A percentile compares a stretch with the other conserved stretches of the same genome.
phyloP scores from a whole-genome alignment of 2,329 filamentous ascomycete genomes.

The Calonectria pseudoturangicola region DNA sequence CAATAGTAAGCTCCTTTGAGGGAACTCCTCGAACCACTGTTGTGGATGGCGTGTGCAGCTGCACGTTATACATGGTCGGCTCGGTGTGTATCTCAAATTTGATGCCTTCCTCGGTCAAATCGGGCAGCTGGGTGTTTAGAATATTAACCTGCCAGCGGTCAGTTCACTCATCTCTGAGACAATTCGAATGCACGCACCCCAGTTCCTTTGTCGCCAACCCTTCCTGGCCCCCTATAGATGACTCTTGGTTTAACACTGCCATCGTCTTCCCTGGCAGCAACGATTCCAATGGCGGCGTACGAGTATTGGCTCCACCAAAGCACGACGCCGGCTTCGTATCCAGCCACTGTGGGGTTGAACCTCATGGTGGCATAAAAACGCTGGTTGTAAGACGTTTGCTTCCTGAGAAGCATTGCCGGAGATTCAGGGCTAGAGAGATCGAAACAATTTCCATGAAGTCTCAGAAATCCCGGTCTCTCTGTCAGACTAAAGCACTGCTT shows the following conservation, averaged over 20 bases:
- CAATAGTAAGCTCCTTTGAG: slow-evolving; percentile 36
- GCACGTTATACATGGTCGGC: background rate
- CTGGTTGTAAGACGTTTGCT: slow-evolving; percentile 68
- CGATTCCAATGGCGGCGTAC: slow-evolving; percentile 55
- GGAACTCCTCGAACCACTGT: background rate
- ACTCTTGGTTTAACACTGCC: slow-evolving; percentile 25
- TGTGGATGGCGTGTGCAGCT: background rate
- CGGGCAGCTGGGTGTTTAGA: background rate
- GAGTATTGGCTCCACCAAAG: slow-evolving; percentile 72
- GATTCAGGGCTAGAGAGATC: slow-evolving; percentile 69
- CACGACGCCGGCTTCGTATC: slow-evolving; percentile 71
- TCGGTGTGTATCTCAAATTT: slow-evolving; percentile 22
- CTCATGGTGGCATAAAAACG: slow-evolving; percentile 65
- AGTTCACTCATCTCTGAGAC: background rate
- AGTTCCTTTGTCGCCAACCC: slow-evolving; percentile 25
- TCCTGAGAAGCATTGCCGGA: slow-evolving; percentile 72
- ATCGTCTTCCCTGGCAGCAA: slow-evolving; percentile 29
- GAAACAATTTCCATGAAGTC: slow-evolving; percentile 72
- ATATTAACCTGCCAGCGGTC: background rate
- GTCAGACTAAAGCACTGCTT: slow-evolving; percentile 66
- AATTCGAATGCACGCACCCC: slow-evolving; percentile 37
- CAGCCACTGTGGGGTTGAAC: slow-evolving; percentile 64
- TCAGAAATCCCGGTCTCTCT: slow-evolving; percentile 64
- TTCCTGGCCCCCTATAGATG: slow-evolving; percentile 29
- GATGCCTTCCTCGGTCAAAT: background rate